Conservation (phyloP, 176 grass and related monocot species). For the Bonia amplexicaulis region DNA sequence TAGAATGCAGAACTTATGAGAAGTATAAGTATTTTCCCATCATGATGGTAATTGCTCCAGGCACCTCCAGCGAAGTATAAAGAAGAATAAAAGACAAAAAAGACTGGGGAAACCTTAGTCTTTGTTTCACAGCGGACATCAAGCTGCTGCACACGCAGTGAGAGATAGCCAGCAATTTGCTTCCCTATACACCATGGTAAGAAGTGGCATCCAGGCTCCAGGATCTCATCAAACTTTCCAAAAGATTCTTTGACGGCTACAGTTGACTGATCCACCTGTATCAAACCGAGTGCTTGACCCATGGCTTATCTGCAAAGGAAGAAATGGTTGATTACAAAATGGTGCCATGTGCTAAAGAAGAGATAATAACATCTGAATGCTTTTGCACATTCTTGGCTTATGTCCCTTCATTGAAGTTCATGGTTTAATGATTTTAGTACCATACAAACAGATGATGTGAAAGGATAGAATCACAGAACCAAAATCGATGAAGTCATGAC, state of each 20-base stretch:
- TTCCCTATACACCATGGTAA: constrained; percentile 73
- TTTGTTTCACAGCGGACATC: constrained; percentile 84
- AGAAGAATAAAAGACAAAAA: background rate
- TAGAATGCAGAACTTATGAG: background rate
- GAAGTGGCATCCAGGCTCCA: constrained; percentile 73
- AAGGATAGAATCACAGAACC: constrained; percentile 1
- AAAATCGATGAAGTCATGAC: background rate
- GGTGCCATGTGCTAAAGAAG: background rate
- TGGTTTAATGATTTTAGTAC: background rate
- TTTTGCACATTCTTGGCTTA: background rate
- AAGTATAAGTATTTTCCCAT: background rate
- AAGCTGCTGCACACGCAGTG: constrained; percentile 85
- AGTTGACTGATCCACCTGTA: constrained; percentile 78
- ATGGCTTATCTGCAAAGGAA: constrained; percentile 52
- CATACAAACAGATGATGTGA: background rate
- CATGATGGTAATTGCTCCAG: constrained; percentile 10
- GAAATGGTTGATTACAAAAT: background rate
- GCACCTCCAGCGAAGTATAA: background rate
- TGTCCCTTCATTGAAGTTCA: background rate
- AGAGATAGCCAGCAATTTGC: constrained; percentile 73
- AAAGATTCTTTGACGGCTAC: constrained; percentile 82
- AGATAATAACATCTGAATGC: constrained; percentile 8
- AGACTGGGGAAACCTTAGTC: constrained; percentile 51
- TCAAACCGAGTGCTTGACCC: constrained; percentile 62
- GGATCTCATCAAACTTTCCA: constrained; percentile 60